Evolutionary conservation across 2,329 filamentous ascomycete species (phyloP), one percentile per base, ranked within the genome.

Genomic region (Metarhizium anisopliae): DNA sequence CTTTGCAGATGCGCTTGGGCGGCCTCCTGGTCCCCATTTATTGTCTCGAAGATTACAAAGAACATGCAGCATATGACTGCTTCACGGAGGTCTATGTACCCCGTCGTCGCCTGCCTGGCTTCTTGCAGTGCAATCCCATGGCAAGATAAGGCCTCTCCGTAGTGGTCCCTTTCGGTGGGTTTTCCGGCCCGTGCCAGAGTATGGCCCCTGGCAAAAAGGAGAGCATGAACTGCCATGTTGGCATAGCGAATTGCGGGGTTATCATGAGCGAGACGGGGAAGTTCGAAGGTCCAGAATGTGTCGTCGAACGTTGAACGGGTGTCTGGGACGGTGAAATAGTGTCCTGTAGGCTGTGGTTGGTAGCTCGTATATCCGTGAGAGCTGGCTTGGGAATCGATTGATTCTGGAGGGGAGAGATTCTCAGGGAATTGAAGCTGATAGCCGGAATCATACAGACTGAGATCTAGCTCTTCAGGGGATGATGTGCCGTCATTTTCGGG

Each of bases 11-110:
- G 72, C 7, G 64, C 60, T 14, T 71, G 62, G 0, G 71, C 71
- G 1, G 66, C 67, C 20, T 62, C 60, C 10, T 61, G 60, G 56
- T 73, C 72, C 25, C 67, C 69, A 56, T 74, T 70, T 43, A 72
- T 55, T 2, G 65, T 63, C 54, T 73, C 70, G 53, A 73, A 72
- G 53, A 70, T 64, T 54, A 68, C 64, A 59, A 73, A 72, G 47
- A 73, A 65, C 51, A 73, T 63, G 54, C 66, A 72, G 55, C 69
- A 68, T 3, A 72, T 52, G 10, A 72, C 64, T 2, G 69, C 68
- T 2, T 67, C 63, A 11, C 61, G 60, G 2, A 68, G 57, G 32
- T 60, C 61, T 5, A 56, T 59, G 6, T 58, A 55, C 6, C 55
- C 54, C 2, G 58, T 52, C 7, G 56, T 59, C 2, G 64, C 55